phyloP scores from a whole-genome alignment of 2,329 filamentous ascomycete genomes.

The Colletotrichum limetticola region DNA sequence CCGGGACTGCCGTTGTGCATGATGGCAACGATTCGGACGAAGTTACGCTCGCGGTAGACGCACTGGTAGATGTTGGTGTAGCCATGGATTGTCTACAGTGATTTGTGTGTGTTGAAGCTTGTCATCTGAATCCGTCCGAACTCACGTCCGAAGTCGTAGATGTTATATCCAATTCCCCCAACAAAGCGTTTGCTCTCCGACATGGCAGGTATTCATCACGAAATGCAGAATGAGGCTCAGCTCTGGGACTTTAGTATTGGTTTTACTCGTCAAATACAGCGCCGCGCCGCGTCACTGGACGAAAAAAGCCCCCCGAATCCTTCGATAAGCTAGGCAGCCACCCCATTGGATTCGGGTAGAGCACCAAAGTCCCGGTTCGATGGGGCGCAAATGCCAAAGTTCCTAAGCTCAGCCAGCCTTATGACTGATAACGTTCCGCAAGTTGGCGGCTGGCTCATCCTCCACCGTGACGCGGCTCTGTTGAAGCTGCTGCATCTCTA shows the following conservation, averaged over 20 bases:
- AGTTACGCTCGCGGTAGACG: neutral
- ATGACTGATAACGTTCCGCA: neutral
- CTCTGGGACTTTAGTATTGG: neutral
- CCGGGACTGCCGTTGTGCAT: conserved; percentile 47
- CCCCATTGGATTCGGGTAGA: too few relatives aligned
- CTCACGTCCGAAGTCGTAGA: conserved; percentile 10
- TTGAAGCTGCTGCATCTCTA: neutral
- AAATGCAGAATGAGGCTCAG: neutral
- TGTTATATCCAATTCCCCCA: neutral
- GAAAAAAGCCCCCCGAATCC: conserved; percentile 11
- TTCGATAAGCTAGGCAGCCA: neutral
- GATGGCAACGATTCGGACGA: conserved; percentile 6
- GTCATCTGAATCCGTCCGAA: conserved; percentile 8
- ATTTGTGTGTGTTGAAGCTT: neutral
- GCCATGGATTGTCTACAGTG: neutral
- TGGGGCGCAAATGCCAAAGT: neutral
- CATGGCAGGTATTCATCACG: neutral
- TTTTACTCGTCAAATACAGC: neutral
- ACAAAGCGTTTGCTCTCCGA: neutral
- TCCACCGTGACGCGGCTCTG: neutral
- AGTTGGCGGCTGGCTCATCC: neutral
- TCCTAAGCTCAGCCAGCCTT: neutral
- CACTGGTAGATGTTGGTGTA: neutral
- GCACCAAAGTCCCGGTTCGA: neutral
- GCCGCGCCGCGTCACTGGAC: conserved; percentile 9